Conservation (phyloP, 2,329 filamentous ascomycete species). For the Aspergillus sp. region DNA sequence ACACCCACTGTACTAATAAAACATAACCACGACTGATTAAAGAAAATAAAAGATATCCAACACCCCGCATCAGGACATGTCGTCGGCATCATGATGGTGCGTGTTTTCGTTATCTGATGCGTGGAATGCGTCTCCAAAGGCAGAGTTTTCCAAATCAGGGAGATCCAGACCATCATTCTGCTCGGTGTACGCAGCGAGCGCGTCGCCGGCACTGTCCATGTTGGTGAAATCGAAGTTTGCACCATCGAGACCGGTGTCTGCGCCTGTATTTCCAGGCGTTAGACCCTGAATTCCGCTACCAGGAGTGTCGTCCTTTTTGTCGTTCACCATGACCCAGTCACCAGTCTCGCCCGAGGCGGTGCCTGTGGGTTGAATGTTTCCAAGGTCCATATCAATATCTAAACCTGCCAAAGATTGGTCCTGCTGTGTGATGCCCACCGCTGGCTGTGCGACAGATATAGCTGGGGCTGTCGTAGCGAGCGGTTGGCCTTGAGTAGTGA, state of each 20-base stretch:
- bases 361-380: constrained; percentile 39
- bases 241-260: constrained; percentile 35
- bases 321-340: constrained; percentile 76
- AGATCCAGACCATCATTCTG: constrained; percentile 54
- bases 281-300: constrained; percentile 26
- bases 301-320: constrained; percentile 50
- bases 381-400: constrained; percentile 56
- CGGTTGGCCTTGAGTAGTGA: constrained; percentile 45
- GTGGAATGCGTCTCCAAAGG: constrained; percentile 82
- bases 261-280: constrained; percentile 23
- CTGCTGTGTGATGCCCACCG: constrained; percentile 20
- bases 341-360: constrained; percentile 52
- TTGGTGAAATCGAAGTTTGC: constrained; percentile 49
- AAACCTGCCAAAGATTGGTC: constrained; percentile 21
- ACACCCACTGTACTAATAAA: constrained; percentile 17
- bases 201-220: constrained; percentile 68
- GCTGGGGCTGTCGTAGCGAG: constrained; percentile 5
- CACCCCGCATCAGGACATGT: constrained; percentile 33
- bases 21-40: constrained; percentile 14
- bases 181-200: constrained; percentile 65
- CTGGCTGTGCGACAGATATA: constrained; percentile 8
- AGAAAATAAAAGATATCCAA: constrained; percentile 7
- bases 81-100: constrained; percentile 42
- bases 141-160: constrained; percentile 72
- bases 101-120: constrained; percentile 49